Evolutionary conservation across 352 stramenopile genomes (phyloP).

Genomic region (Phytophthora rubi): DNA sequence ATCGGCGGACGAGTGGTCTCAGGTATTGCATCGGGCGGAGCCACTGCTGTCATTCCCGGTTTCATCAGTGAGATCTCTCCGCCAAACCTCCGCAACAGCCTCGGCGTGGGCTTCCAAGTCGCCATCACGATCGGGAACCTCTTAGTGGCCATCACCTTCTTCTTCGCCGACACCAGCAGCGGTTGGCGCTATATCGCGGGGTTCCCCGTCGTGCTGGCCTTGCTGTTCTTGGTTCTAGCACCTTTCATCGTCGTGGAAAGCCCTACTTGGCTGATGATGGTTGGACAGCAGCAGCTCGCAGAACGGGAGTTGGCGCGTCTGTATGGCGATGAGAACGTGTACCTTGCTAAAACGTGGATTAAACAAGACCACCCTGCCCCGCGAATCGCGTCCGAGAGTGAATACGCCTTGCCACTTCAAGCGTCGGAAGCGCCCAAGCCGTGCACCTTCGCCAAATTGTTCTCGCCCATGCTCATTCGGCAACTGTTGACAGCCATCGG

Average conservation of each 20-base stretch:
- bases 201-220: neutral
- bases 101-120: neutral
- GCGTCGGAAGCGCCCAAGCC: neutral
- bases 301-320: neutral
- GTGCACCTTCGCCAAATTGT: neutral
- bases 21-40: neutral
- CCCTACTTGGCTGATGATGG: neutral
- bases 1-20: neutral
- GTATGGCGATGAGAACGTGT: neutral
- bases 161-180: conserved; percentile 1
- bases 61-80: neutral
- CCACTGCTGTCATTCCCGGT: neutral
- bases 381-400: too few relatives aligned
- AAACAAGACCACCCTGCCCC: neutral
- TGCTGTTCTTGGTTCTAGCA: neutral
- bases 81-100: neutral
- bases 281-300: neutral
- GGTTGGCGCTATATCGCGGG: neutral
- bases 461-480: neutral
- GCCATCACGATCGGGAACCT: neutral
- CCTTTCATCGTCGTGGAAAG: neutral
- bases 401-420: neutral
- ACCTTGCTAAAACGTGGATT: neutral
- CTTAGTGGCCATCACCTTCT: neutral
- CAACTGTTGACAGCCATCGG: neutral